These are phyloP conservation scores for Pestalotiopsis fici DNA, from an alignment of 2,329 filamentous ascomycete species.

Conservation along the genomic window DNA sequence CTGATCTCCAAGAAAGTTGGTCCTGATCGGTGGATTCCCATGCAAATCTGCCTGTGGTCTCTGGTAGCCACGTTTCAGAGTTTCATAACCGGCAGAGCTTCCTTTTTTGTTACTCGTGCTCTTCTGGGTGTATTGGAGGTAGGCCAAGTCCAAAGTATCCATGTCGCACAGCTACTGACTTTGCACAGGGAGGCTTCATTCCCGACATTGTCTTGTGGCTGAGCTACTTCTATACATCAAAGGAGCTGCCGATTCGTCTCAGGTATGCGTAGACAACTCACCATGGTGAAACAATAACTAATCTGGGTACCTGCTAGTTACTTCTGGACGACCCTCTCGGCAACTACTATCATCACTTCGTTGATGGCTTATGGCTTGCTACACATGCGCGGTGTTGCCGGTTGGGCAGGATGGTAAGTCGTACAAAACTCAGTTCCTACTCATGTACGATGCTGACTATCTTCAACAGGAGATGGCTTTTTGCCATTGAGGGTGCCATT, in stretches of 20 bases:
- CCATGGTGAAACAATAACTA: background rate
- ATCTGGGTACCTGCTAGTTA: conserved; percentile 18
- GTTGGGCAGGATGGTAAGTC: conserved; percentile 35
- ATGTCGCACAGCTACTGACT: background rate
- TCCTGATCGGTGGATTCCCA: conserved; percentile 32
- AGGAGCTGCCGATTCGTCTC: conserved; percentile 38
- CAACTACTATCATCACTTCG: conserved; percentile 32
- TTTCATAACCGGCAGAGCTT: conserved; percentile 20
- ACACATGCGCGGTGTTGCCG: conserved; percentile 36
- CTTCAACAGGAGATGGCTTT: conserved; percentile 42
- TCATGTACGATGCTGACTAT: background rate
- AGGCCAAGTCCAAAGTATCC: background rate
- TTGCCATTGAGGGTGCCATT: conserved; percentile 57
- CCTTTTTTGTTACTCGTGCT: conserved; percentile 11
- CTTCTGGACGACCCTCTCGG: conserved; percentile 38
- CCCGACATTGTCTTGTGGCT: conserved; percentile 34
- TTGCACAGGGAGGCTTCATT: conserved; percentile 31
- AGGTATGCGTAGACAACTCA: conserved; percentile 21
- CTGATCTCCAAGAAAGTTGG: conserved; percentile 55
- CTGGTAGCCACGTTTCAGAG: conserved; percentile 29
- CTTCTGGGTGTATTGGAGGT: conserved; percentile 21
- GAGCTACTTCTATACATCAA: conserved; percentile 34
- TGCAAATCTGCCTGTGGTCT: conserved; percentile 31
- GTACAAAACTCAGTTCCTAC: background rate
- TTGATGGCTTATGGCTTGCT: conserved; percentile 37